phyloP scores from a whole-genome alignment of 768 basidiomycete species.

The Zangia roseola region DNA sequence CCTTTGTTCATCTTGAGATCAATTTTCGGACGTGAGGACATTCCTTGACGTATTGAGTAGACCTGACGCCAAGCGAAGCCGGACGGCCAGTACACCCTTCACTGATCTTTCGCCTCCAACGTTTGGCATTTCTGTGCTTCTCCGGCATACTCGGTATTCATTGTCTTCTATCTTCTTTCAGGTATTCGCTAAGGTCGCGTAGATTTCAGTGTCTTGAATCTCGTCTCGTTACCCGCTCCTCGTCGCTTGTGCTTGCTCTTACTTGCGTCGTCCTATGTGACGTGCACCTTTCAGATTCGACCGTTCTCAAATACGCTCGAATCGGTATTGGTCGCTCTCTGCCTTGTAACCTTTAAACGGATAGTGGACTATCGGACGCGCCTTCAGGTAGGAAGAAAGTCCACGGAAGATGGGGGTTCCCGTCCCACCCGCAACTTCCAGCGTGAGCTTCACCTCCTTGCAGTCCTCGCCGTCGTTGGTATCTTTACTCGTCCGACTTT shows the following conservation, averaged over 20 bases:
- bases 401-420: not conserved
- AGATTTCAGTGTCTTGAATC: slow-evolving; percentile 26
- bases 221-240: slow-evolving; percentile 19
- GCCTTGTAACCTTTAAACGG: slow-evolving; percentile 25
- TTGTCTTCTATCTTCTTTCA: not conserved
- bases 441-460: slow-evolving; percentile 26
- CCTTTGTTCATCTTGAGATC: slow-evolving; percentile 25
- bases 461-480: slow-evolving; percentile 28
- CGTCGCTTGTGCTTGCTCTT: slow-evolving; percentile 26
- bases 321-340: slow-evolving; percentile 30
- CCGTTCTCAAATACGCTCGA: slow-evolving; percentile 42
- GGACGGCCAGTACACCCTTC: slow-evolving; percentile 7
- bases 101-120: slow-evolving; percentile 30
- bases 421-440: not conserved
- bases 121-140: slow-evolving; percentile 29
- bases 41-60: not conserved
- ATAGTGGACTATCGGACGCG: slow-evolving; percentile 6
- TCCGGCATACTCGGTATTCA: slow-evolving; percentile 35
- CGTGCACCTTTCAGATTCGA: slow-evolving; percentile 37
- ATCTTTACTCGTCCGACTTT: slow-evolving; percentile 39
- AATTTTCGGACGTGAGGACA: slow-evolving; percentile 23
- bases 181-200: slow-evolving; percentile 3
- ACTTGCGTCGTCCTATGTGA: slow-evolving; percentile 37
- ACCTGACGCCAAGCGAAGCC: slow-evolving; percentile 15
- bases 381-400: slow-evolving; percentile 1